phyloP scores from a whole-genome alignment of 306 rosid species.

The Cicer yamashitae region DNA sequence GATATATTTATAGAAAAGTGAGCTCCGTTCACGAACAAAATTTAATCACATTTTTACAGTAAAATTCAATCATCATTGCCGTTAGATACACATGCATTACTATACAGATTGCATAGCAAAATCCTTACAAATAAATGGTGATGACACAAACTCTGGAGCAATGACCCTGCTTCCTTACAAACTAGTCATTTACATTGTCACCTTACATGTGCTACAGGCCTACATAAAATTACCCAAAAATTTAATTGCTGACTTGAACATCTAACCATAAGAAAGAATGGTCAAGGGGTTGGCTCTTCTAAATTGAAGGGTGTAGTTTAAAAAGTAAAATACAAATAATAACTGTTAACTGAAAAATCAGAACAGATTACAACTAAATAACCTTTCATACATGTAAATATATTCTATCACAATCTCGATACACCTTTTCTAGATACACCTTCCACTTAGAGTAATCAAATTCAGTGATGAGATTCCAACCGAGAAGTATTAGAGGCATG shows the following conservation, averaged over 20 bases:
- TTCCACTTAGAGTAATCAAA: conserved; percentile 9
- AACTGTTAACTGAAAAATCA: not conserved
- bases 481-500: conserved; percentile 32
- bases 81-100: conserved; percentile 35
- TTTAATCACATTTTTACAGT: no score
- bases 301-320: not conserved
- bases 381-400: not conserved
- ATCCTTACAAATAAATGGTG: conserved; percentile 33
- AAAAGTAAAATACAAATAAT: not conserved
- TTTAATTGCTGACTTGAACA: conserved; percentile 39
- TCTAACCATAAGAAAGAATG: conserved; percentile 36
- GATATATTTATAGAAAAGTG: no score
- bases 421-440: not conserved
- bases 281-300: not conserved
- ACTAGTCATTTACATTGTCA: conserved; percentile 32
- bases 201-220: conserved; percentile 44
- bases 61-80: not conserved
- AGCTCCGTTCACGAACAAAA: no score
- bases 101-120: conserved; percentile 39
- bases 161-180: conserved; percentile 35
- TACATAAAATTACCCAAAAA: conserved; percentile 46
- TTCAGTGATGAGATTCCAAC: conserved; percentile 23
- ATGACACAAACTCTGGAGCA: conserved; percentile 18
- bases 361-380: conserved; percentile 5
- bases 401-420: not conserved